Percentiles rank a stretch among this genome's conserved stretches.
phyloP scores from a whole-genome alignment of 2,329 filamentous ascomycete genomes.

The Diaporthe amygdali region DNA sequence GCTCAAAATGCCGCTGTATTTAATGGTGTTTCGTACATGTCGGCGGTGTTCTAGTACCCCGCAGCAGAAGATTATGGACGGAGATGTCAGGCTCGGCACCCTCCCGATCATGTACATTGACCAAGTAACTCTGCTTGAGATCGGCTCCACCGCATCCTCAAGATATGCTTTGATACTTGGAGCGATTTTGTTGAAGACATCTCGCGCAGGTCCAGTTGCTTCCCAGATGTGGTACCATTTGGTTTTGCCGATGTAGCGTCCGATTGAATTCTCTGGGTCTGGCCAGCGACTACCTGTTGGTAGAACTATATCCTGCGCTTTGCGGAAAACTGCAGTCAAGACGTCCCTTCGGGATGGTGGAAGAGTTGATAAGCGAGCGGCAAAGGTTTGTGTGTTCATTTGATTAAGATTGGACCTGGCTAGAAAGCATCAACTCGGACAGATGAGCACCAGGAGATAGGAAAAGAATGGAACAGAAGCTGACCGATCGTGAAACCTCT shows the following conservation, averaged over 20 bases:
- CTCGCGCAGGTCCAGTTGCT: neutral
- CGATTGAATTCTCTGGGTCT: neutral
- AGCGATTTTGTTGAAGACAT: neutral
- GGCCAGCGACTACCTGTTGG: neutral
- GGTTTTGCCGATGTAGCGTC: neutral
- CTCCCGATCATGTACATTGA: constrained; percentile 12
- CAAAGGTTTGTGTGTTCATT: neutral
- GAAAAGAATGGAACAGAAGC: too few species aligned
- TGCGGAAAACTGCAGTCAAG: neutral
- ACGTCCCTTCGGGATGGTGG: neutral
- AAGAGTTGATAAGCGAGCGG: neutral
- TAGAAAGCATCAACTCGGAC: neutral
- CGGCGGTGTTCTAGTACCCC: neutral
- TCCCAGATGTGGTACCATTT: neutral
- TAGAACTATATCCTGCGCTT: neutral
- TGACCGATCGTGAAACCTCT: neutral
- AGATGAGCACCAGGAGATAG: too few species aligned
- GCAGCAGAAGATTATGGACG: constrained; percentile 18
- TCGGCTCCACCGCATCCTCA: neutral
- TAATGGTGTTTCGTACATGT: neutral
- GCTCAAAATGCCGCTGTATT: neutral
- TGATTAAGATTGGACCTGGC: neutral
- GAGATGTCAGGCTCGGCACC: neutral
- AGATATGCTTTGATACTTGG: neutral
- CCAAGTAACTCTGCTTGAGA: constrained; percentile 3